A percentile compares a stretch with the other conserved stretches of the same genome.
Conservation (phyloP, 768 basidiomycete species). For the Russula sp. region DNA sequence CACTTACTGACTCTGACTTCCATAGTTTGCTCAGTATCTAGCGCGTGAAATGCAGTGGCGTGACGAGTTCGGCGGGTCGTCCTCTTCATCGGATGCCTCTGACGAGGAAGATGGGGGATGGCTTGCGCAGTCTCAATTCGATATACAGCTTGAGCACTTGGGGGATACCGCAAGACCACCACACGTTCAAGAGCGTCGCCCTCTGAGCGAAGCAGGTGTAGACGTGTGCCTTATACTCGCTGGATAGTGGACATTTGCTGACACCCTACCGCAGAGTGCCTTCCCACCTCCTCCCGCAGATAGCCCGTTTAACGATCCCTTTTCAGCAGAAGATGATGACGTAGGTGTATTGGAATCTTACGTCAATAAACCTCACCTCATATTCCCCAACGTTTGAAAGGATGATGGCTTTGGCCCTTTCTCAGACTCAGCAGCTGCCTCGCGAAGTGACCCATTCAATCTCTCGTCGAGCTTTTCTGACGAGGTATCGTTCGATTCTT, state of each 20-base stretch:
- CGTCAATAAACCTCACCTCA: not conserved
- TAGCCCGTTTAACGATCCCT: conserved; percentile 28
- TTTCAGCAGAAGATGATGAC: conserved; percentile 46
- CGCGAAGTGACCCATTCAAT: conserved; percentile 47
- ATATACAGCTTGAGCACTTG: conserved; percentile 26
- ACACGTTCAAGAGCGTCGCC: conserved; percentile 26
- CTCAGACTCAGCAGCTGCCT: conserved; percentile 51
- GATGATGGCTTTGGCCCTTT: conserved; percentile 78
- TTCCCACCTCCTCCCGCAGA: conserved; percentile 13
- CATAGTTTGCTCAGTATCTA: conserved; percentile 73
- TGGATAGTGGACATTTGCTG: not conserved
- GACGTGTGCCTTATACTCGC: conserved; percentile 21
- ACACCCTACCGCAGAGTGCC: not conserved
- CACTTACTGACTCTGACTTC: not conserved
- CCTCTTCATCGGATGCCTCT: conserved; percentile 37
- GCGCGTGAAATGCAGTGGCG: conserved; percentile 63
- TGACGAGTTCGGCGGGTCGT: conserved; percentile 48
- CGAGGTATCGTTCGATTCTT: conserved; percentile 59
- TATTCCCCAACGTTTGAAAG: conserved; percentile 22
- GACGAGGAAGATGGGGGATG: conserved; percentile 72
- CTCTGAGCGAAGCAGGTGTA: conserved; percentile 27
- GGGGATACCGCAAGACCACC: conserved; percentile 22
- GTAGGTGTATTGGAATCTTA: conserved; percentile 30
- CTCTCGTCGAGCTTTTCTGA: conserved; percentile 46
- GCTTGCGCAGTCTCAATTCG: conserved; percentile 72